Base-by-base conservation (phyloP, 305 asterid genomes). In the Plantago rigida region DNA sequence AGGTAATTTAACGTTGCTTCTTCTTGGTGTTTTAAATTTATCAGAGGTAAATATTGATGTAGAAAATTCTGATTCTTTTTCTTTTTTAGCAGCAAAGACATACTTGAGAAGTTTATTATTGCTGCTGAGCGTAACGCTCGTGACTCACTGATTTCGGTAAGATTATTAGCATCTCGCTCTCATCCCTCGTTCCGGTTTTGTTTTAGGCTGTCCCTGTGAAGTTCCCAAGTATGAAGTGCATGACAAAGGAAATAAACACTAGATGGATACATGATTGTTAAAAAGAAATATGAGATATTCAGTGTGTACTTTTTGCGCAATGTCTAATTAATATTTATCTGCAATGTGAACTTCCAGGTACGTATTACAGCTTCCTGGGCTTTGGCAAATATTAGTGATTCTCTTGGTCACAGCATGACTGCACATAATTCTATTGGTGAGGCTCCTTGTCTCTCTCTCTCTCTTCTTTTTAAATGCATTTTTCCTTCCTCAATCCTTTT, bases 301-400 rank as follows among this genome's bases (percentile, higher is more conserved):
- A 39, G 12, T 4, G 9, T 39, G 9, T 8, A 5, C 9, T 39
- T 8, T 7, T 39, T 39, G 11, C 8, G 45, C 10, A 39, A 39
- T 52, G 51, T 62, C 39, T 59, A 51, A 59, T 66, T 74, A 50
- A 51, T 72, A 67, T 64, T 56, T 61, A 41, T 56, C 48, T 71
- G 59, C 47, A 29, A 69, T 59, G 65, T 15, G 47, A 66, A 77
- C 66, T 81, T 76, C 75, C 86, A 91, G 98, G 96, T 87, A 31
- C 95, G 98, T 56, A 84, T 87, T 68, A 78, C 94, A 60, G 90
- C 98, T 56, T 91, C 98, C 9, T 91, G 98, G 98, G 94, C 98
- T 71, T 76, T 88, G 63, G 98, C 98, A 22, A 91, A 91, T 71
- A 82, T 87, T 61, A 84, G 95, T 72, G 94, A 84, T 76, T 82